A percentile compares a stretch with the other conserved stretches of the same genome.
These are phyloP conservation scores for Ophiosphaerella narmari DNA, from an alignment of 2,329 filamentous ascomycete genomes.

Conservation along the genomic window DNA sequence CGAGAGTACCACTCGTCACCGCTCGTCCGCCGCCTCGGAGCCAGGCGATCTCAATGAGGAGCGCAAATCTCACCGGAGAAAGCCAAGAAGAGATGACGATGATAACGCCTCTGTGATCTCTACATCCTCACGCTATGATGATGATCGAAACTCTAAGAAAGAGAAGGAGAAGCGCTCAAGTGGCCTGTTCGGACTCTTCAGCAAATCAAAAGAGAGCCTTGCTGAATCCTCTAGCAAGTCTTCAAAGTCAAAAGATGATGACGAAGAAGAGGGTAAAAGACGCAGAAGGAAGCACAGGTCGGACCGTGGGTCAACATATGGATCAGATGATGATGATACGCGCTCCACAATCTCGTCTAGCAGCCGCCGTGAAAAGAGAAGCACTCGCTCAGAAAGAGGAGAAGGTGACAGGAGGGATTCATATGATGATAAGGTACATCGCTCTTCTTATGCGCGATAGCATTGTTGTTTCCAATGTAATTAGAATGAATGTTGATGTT, in stretches of 20 bases:
- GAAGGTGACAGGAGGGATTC: constrained; percentile 42
- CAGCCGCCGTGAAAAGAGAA: constrained; percentile 49
- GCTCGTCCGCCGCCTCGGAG: constrained; percentile 47
- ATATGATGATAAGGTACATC: constrained; percentile 46
- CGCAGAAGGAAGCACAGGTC: constrained; percentile 51
- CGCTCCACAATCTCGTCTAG: constrained; percentile 42
- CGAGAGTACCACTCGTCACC: constrained; percentile 29
- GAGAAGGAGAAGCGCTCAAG: constrained; percentile 52
- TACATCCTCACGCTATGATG: constrained; percentile 46
- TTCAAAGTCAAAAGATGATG: constrained; percentile 42
- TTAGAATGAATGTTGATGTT: constrained; percentile 39
- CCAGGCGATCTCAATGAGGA: constrained; percentile 47
- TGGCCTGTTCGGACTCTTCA: constrained; percentile 53
- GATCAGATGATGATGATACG: constrained; percentile 45
- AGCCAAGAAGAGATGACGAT: constrained; percentile 50
- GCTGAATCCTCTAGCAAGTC: constrained; percentile 40
- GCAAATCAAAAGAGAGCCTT: constrained; percentile 50
- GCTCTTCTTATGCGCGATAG: constrained; percentile 36
- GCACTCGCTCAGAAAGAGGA: constrained; percentile 42
- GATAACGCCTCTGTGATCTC: constrained; percentile 50
- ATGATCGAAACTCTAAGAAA: constrained; percentile 42
- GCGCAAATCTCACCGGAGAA: constrained; percentile 45
- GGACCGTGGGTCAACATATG: constrained; percentile 46
- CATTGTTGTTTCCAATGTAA: constrained; percentile 29
- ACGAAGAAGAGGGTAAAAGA: constrained; percentile 48